Base-by-base conservation (phyloP, 768 basidiomycete genomes). In the Hypholoma sublateritium region DNA sequence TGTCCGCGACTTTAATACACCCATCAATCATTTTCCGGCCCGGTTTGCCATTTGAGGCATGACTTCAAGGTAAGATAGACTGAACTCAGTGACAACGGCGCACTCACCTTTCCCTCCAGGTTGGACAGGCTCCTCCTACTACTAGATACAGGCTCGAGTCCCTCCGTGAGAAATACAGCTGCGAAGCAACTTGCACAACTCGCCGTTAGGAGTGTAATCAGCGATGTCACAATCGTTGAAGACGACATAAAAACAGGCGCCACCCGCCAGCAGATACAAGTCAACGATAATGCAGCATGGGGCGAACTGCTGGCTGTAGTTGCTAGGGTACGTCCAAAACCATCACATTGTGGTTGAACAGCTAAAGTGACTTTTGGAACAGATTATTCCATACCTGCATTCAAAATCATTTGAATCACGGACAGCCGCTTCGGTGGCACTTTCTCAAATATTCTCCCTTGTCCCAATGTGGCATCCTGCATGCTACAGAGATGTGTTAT, bases 61-160 rank as follows among this genome's bases (percentile, higher is more conserved):
- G 89, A 88, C 88, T 72, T 91, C 89, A 63, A 87, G 89, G 89
- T 87, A 32, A 32, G 28, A 62, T 63, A 68, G 57, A 59, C 22
- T 59, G 45, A 35, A 22, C 11, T 24, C 19, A 19, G 32, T 34
- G 7, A 24, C 5, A 13, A 56, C 22, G 48, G 42, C 51, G 41
- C 34, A 24, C 44, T 41, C 16, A 58, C 48, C 9, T 19, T 37
- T 37, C 34, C 21, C 14, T 53, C 5, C 66, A 96, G 95, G 79
- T 87, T 98, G 78, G 97, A 98, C 82, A 88, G 97, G 73, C 89
- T 99, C 77, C 87, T 99, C 70, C 83, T 93, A 66, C 83, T 99
- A 44, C 85, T 99, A 60, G 95, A 98, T 71, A 95, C 94, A 36
- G 97, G 97, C 44, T 95, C 96, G 12, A 94, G 94, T 3, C 74